Base-by-base conservation (phyloP, 1,284 basidiomycete genomes). In the Blastosporella zonata region DNA sequence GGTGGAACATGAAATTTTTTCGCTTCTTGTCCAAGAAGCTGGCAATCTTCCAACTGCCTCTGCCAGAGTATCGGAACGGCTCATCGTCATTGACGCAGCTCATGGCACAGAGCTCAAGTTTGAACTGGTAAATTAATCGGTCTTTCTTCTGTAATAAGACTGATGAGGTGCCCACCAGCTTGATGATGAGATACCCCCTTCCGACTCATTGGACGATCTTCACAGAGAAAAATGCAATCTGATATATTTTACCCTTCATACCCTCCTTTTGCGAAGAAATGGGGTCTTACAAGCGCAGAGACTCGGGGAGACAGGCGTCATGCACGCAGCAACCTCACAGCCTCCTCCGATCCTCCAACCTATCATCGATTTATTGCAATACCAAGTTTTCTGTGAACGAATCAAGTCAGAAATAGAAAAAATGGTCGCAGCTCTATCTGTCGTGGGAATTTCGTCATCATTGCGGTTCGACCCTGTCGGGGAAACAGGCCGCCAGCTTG, bases 1-100 rank as follows among this genome's bases (percentile, higher is more conserved):
- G 6, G 76, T 90, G 3, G 86, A 91, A 50, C 84, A 85, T 60
- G 88, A 91, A 60, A 83, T 90, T 37, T 91, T 90, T 55, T 70
- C 80, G 5, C 60, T 79, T 20, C 70, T 91, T 21, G 85, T 88
- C 27, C 75, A 71, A 59, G 88, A 90, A 65, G 84, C 87, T 12
- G 79, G 83, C 49, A 77, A 66, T 50, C 70, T 90, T 7, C 83
- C 85, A 9, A 87, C 84, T 1, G 83, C 84, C 3, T 82, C 84
- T 33, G 83, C 84, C 9, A 75, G 80, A 23, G 87, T 91, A 3
- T 84, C 86, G 1, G 87, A 90, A 60, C 74, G 85, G 28, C 68
- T 88, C 23, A 81, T 91, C 21, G 76, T 79, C 28, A 77, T 91
- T 43, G 86, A 90, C 53, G 82, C 81, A 15, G 82, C 85, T 15